Evolutionary conservation across 2,329 filamentous ascomycete species (phyloP).

Genomic region (Fusarium denticulatum): DNA sequence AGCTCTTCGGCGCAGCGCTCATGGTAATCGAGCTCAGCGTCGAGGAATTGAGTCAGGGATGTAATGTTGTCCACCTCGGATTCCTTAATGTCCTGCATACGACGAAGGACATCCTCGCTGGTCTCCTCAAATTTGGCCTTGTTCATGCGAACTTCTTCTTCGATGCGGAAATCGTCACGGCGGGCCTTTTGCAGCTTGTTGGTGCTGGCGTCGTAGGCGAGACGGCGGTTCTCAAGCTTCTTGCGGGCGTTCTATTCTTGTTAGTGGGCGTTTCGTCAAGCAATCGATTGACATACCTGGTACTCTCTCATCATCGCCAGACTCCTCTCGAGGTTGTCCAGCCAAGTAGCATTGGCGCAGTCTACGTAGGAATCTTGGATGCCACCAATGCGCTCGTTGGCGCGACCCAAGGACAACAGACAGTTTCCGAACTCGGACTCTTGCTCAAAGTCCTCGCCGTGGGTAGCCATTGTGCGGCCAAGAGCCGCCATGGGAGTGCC

Average conservation of each 20-base stretch:
- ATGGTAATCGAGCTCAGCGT: conserved; percentile 90
- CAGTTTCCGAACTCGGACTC: conserved; percentile 93
- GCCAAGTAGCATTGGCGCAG: conserved; percentile 83
- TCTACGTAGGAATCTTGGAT: conserved; percentile 85
- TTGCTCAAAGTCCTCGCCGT: conserved; percentile 91
- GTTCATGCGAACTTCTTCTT: conserved; percentile 89
- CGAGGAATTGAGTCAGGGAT: conserved; percentile 83
- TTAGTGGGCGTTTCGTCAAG: conserved; percentile 1
- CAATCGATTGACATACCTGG: conserved; percentile 69
- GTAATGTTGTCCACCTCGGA: conserved; percentile 83
- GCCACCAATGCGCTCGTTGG: conserved; percentile 87
- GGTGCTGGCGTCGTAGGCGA: conserved; percentile 90
- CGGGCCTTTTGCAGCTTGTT: conserved; percentile 93
- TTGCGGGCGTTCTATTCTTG: conserved; percentile 75
- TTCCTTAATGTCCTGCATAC: conserved; percentile 98
- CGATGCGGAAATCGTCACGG: conserved; percentile 90
- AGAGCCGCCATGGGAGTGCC: conserved; percentile 80
- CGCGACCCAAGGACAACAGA: conserved; percentile 79
- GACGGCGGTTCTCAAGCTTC: conserved; percentile 89
- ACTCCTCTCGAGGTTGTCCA: conserved; percentile 90
- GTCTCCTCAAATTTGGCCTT: conserved; percentile 98
- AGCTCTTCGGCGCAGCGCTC: conserved; percentile 90
- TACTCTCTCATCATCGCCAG: conserved; percentile 98
- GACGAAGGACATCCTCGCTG: conserved; percentile 87
- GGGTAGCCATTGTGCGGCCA: conserved; percentile 84